These are phyloP conservation scores for Lotmaria passim DNA, from an alignment of 208 protist species.

Conservation along the genomic window DNA sequence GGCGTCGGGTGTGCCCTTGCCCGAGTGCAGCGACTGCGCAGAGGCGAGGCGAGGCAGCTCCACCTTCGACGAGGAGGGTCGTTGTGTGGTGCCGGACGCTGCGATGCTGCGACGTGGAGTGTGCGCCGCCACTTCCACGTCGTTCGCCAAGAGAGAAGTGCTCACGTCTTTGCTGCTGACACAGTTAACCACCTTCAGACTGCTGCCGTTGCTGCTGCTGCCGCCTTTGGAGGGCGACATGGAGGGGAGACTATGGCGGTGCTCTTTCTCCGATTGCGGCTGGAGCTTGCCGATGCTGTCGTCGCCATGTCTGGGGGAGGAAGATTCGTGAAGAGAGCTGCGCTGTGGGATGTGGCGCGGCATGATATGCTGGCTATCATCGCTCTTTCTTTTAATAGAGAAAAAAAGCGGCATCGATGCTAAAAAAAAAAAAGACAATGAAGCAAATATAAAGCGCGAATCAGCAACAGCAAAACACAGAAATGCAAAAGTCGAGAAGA, in stretches of 20 bases:
- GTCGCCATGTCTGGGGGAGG: background rate
- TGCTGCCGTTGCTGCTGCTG: conserved; percentile 4
- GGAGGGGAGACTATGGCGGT: background rate
- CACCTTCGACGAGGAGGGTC: background rate
- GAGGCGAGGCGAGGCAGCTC: conserved; percentile 10
- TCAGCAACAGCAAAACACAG: too few species aligned
- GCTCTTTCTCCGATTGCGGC: background rate
- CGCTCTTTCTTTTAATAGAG: background rate
- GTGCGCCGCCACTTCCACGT: background rate
- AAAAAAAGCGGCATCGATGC: background rate
- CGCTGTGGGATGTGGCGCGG: background rate
- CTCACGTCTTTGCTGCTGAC: background rate
- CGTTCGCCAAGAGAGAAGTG: background rate
- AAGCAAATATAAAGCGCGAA: too few species aligned
- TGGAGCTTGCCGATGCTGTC: background rate
- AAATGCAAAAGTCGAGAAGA: too few species aligned
- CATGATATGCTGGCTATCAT: background rate
- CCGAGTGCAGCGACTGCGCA: background rate
- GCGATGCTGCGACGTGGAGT: background rate
- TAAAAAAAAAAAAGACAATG: conserved; percentile 10
- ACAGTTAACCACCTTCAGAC: background rate
- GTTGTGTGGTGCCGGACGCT: background rate
- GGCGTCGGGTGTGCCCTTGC: background rate
- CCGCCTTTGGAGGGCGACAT: background rate
- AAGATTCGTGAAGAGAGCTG: background rate